Conservation (phyloP, 1,139 yeast species). For the Taphrina betulina region DNA sequence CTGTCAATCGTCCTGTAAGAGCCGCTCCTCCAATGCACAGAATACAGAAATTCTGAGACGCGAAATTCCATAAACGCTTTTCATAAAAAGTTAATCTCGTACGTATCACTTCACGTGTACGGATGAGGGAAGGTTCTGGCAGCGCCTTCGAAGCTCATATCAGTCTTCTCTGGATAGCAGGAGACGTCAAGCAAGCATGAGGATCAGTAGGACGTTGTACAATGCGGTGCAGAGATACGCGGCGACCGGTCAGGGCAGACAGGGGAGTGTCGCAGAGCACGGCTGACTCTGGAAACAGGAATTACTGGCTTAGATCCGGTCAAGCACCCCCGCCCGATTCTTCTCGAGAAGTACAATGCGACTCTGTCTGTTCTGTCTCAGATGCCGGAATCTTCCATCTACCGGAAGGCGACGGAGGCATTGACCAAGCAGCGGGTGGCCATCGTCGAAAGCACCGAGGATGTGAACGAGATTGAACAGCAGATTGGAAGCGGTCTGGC, state of each 20-base stretch:
- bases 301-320: constrained; percentile 74
- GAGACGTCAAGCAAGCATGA: too few relatives aligned
- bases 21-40: too few relatives aligned
- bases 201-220: constrained; percentile 4
- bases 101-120: too few relatives aligned
- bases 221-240: constrained; percentile 29
- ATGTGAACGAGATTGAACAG: constrained; percentile 65
- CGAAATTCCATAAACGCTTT: too few relatives aligned
- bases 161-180: too few relatives aligned
- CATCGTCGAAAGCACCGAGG: constrained; percentile 64
- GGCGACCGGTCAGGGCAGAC: constrained; percentile 16
- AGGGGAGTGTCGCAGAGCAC: background rate
- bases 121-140: too few relatives aligned
- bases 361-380: constrained; percentile 62
- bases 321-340: constrained; percentile 81
- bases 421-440: constrained; percentile 68
- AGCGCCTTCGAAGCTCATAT: too few relatives aligned
- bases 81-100: too few relatives aligned
- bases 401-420: constrained; percentile 72
- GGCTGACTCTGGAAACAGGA: too few relatives aligned
- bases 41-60: too few relatives aligned
- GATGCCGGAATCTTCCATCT: constrained; percentile 70
- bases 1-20: too few relatives aligned
- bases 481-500: constrained; percentile 79
- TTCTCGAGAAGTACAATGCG: constrained; percentile 66